Evolutionary conservation across 768 basidiomycete species (phyloP).

Genomic region (Lactarius hengduanensis): DNA sequence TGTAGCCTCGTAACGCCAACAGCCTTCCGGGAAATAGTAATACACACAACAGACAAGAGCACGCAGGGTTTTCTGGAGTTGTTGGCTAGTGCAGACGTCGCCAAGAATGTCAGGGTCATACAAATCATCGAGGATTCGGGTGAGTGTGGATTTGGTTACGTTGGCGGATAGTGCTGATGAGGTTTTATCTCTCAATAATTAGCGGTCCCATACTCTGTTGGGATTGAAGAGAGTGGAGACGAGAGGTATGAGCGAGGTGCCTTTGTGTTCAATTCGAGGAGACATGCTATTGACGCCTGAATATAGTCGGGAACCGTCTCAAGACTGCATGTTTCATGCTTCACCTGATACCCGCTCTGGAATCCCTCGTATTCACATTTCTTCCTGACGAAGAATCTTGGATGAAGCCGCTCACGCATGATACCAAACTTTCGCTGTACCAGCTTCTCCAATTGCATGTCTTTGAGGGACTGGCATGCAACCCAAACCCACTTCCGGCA

Average conservation of each 20-base stretch:
- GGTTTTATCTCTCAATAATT: background rate
- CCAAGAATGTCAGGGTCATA: background rate
- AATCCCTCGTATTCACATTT: background rate
- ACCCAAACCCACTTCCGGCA: background rate
- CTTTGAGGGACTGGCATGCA: background rate
- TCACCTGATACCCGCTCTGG: background rate
- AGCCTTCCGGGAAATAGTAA: background rate
- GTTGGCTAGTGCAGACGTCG: background rate
- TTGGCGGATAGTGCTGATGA: background rate
- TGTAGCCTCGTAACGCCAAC: too few species aligned
- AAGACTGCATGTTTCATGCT: background rate
- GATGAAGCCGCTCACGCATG: too few species aligned
- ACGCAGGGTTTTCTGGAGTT: constrained; percentile 2
- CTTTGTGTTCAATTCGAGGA: background rate
- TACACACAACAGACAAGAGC: background rate
- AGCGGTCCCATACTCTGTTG: background rate
- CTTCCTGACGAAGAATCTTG: too few species aligned
- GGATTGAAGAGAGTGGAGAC: background rate
- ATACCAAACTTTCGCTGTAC: too few species aligned
- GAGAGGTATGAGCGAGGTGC: background rate
- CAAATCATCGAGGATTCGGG: background rate
- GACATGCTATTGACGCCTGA: background rate
- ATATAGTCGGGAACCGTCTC: background rate
- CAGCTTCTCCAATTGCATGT: background rate
- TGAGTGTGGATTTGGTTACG: background rate